These are phyloP conservation scores for Massariosphaeria phaeospora DNA, from an alignment of 495 filamentous ascomycete genomes.

Conservation along the genomic window DNA sequence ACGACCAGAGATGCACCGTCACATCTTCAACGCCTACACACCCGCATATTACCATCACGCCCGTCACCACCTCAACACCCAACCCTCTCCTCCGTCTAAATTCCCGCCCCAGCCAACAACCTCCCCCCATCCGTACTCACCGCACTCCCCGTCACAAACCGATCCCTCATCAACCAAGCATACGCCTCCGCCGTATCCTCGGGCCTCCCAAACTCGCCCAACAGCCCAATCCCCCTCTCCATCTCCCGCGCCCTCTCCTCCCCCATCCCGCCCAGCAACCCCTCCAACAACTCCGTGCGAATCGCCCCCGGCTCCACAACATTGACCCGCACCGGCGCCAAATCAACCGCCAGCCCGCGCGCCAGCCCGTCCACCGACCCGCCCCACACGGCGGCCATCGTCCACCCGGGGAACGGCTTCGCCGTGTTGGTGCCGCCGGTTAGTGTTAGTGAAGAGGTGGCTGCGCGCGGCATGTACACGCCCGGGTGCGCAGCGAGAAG, in stretches of 20 bases:
- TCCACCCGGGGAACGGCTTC: constrained; percentile 48
- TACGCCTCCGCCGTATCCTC: constrained; percentile 63
- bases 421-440: constrained; percentile 49
- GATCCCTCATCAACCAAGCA: constrained; percentile 60
- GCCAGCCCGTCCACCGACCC: constrained; percentile 43
- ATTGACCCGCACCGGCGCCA: constrained; percentile 59
- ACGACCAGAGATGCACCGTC: background rate
- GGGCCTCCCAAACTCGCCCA: constrained; percentile 46
- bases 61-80: background rate
- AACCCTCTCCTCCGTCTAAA: too few species aligned
- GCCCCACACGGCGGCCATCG: constrained; percentile 41
- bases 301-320: constrained; percentile 53
- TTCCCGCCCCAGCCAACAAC: constrained; percentile 3
- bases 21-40: too few species aligned
- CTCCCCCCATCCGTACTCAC: constrained; percentile 24
- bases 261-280: constrained; percentile 37
- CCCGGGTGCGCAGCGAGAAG: constrained; percentile 29
- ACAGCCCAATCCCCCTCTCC: constrained; percentile 39
- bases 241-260: constrained; percentile 35
- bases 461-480: constrained; percentile 43
- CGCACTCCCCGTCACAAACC: constrained; percentile 47
- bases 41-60: background rate
- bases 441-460: constrained; percentile 49
- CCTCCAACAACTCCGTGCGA: constrained; percentile 49
- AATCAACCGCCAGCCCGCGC: constrained; percentile 52